Percentiles rank a stretch among this genome's conserved stretches.
These are phyloP conservation scores for Pichia sp. DNA, from an alignment of 1,139 yeast species.

Conservation along the genomic window DNA sequence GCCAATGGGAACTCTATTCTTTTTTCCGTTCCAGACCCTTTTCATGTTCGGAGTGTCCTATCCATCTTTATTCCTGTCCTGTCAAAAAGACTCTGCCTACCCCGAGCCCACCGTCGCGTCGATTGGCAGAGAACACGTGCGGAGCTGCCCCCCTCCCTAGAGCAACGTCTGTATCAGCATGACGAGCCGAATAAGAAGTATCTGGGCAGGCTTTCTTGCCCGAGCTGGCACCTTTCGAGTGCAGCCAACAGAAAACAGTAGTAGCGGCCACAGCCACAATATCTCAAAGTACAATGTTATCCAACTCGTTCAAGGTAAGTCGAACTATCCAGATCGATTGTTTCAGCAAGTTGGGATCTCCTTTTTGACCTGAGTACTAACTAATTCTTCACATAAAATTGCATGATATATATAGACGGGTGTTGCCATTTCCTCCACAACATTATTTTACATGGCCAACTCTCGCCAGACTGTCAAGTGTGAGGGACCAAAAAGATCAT, in stretches of 20 bases:
- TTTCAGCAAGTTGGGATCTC: background rate
- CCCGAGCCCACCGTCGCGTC: slow-evolving; percentile 4
- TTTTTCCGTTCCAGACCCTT: background rate
- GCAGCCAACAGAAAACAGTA: no score
- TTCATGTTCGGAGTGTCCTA: background rate
- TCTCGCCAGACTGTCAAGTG: slow-evolving; percentile 4
- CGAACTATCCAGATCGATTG: background rate
- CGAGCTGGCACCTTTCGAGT: no score
- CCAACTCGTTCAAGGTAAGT: background rate
- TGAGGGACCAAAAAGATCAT: slow-evolving; percentile 35
- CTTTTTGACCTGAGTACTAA: background rate
- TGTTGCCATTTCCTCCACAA: slow-evolving; percentile 11
- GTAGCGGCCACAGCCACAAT: background rate
- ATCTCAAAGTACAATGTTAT: background rate
- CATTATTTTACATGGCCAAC: background rate
- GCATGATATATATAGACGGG: slow-evolving; percentile 11
- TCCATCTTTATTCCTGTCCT: background rate
- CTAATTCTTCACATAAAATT: background rate
- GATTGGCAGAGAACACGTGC: slow-evolving; percentile 10
- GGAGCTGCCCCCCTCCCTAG: background rate
- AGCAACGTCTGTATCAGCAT: background rate
- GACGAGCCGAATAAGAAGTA: background rate
- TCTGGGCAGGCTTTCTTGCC: no score
- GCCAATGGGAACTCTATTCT: background rate
- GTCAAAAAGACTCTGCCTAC: background rate